Evolutionary conservation across 2,329 filamentous ascomycete genomes (phyloP).

Genomic region (Pseudogymnoascus verrucosus): DNA sequence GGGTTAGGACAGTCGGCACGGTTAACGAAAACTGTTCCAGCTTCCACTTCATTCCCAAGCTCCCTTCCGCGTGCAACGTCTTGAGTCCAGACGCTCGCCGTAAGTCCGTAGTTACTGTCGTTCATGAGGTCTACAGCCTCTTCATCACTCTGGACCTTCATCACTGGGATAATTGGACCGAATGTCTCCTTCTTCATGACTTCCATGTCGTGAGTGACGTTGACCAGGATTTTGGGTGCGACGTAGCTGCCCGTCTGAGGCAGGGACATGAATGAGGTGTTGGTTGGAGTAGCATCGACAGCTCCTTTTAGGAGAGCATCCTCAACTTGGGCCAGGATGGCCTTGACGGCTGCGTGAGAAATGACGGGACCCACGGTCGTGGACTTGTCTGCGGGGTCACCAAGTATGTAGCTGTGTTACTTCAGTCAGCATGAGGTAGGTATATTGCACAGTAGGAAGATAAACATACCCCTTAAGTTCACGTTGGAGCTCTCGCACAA

Average conservation of each 20-base stretch:
- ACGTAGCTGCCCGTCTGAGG: conserved; percentile 57
- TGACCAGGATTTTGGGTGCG: conserved; percentile 48
- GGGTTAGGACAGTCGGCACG: conserved; percentile 86
- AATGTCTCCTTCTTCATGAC: conserved; percentile 54
- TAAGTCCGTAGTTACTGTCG: conserved; percentile 43
- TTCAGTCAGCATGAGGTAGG: neutral
- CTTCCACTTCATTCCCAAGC: conserved; percentile 47
- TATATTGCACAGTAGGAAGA: neutral
- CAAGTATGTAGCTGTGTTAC: conserved; percentile 53
- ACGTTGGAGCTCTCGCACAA: conserved; percentile 42
- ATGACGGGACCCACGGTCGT: conserved; percentile 42
- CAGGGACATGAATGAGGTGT: conserved; percentile 28
- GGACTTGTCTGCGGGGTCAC: conserved; percentile 43
- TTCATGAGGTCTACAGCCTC: conserved; percentile 52
- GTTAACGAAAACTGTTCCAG: conserved; percentile 55
- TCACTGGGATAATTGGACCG: conserved; percentile 54
- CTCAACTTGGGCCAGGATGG: conserved; percentile 46
- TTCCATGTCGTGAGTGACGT: conserved; percentile 46
- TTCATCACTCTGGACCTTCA: conserved; percentile 52
- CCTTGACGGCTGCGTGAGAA: conserved; percentile 52
- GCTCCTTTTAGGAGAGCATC: conserved; percentile 44
- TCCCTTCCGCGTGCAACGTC: conserved; percentile 42
- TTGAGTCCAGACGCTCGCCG: conserved; percentile 49
- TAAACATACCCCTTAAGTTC: conserved; percentile 30
- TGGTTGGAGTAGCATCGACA: conserved; percentile 26